phyloP scores from a whole-genome alignment of 768 basidiomycete species.

The Suillus americanus region DNA sequence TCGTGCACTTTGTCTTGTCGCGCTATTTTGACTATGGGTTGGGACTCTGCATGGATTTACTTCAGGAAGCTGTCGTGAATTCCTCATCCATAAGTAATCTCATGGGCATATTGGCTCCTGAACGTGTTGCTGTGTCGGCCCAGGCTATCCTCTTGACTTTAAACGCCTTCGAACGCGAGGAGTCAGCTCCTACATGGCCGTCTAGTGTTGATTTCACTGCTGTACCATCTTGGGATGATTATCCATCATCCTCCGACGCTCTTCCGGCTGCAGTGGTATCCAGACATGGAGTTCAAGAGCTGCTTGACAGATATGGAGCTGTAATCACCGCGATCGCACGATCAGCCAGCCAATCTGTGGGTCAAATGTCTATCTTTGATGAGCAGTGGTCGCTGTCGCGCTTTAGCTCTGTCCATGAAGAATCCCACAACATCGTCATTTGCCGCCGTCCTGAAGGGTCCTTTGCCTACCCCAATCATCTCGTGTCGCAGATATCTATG shows the following conservation, averaged over 20 bases:
- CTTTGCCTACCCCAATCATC: constrained; percentile 65
- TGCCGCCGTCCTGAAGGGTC: constrained; percentile 64
- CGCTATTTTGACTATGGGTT: constrained; percentile 84
- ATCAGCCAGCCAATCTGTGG: constrained; percentile 62
- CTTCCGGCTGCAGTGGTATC: constrained; percentile 53
- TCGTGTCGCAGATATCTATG: constrained; percentile 63
- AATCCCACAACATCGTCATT: constrained; percentile 64
- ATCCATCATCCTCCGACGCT: constrained; percentile 65
- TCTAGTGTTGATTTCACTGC: constrained; percentile 65
- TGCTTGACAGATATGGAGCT: constrained; percentile 64
- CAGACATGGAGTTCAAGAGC: constrained; percentile 69
- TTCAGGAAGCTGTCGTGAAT: constrained; percentile 64
- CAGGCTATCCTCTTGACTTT: constrained; percentile 78
- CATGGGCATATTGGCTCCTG: constrained; percentile 57
- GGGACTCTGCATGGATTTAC: constrained; percentile 76
- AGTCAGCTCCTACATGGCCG: constrained; percentile 74
- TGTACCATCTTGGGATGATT: constrained; percentile 56
- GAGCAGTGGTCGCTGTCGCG: constrained; percentile 75
- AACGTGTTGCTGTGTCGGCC: constrained; percentile 71
- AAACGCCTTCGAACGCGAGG: constrained; percentile 70
- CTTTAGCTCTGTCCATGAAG: constrained; percentile 51
- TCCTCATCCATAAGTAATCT: constrained; percentile 35
- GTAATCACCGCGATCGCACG: constrained; percentile 57
- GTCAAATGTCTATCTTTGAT: constrained; percentile 80
- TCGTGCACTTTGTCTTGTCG: constrained; percentile 79